These are phyloP conservation scores for Hysterangium stoloniferum DNA, from an alignment of 768 basidiomycete species.

Conservation along the genomic window DNA sequence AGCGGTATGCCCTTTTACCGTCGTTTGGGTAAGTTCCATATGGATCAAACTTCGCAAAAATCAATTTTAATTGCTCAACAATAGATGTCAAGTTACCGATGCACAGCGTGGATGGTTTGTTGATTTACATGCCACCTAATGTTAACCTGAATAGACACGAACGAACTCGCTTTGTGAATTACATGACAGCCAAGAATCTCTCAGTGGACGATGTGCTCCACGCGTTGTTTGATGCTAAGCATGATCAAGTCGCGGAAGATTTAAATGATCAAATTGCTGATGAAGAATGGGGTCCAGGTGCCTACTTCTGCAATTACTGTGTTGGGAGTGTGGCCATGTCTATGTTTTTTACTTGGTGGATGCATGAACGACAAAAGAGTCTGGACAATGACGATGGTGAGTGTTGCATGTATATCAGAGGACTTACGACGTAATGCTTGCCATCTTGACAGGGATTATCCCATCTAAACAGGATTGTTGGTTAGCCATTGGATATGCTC, in stretches of 20 bases:
- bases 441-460: not conserved
- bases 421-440: not conserved
- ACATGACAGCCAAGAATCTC: not conserved
- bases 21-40: not conserved
- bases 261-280: slow-evolving; percentile 3
- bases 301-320: not conserved
- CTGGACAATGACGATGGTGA: slow-evolving; percentile 8
- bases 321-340: not conserved
- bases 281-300: slow-evolving; percentile 3
- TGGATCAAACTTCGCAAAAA: not conserved
- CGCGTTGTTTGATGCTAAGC: slow-evolving; percentile 2
- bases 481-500: not conserved
- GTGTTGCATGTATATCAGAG: not conserved
- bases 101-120: not conserved
- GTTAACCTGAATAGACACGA: slow-evolving; percentile 2
- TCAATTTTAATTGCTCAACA: not conserved
- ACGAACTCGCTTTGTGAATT: not conserved
- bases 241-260: slow-evolving; percentile 1
- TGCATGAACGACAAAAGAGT: not conserved
- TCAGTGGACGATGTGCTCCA: not conserved
- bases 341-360: slow-evolving; percentile 6
- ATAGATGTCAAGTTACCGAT: not conserved
- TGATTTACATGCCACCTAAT: not conserved
- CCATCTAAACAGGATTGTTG: slow-evolving; percentile 8
- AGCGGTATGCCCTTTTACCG: not conserved